phyloP scores from a whole-genome alignment of 1,284 basidiomycete genomes.

The Irpex lacteus region DNA sequence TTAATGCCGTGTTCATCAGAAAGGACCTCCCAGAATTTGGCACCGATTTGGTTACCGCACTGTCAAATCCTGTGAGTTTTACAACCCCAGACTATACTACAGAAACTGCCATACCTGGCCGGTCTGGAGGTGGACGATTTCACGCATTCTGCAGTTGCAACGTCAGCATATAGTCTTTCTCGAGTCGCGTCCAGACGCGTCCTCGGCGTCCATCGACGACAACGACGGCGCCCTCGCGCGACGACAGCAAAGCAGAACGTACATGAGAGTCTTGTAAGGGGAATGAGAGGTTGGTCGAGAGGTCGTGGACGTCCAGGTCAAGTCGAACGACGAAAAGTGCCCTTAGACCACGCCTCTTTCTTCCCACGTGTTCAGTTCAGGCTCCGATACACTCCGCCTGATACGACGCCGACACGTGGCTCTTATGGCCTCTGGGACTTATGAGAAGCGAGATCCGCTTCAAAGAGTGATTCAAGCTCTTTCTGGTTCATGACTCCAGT shows the following conservation, averaged over 20 bases:
- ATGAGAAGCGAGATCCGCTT: not conserved
- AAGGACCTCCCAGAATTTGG: conserved; percentile 99
- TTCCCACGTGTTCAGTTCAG: conserved; percentile 13
- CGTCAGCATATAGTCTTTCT: conserved; percentile 12
- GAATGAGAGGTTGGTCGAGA: conserved; percentile 11
- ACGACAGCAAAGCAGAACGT: conserved; percentile 1
- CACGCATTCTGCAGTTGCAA: conserved; percentile 72
- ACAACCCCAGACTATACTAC: not conserved
- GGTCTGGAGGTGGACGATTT: conserved; percentile 97
- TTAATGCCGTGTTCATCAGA: conserved; percentile 98
- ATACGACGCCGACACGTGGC: not conserved
- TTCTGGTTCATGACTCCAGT: not conserved
- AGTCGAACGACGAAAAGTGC: conserved; percentile 14
- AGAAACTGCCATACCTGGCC: conserved; percentile 67
- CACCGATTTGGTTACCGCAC: conserved; percentile 99
- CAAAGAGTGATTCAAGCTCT: not conserved
- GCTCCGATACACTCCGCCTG: conserved; percentile 9
- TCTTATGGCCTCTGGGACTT: not conserved
- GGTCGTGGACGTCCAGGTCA: conserved; percentile 4
- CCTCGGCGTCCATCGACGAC: not conserved
- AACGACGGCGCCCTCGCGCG: not conserved
- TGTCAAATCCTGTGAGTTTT: conserved; percentile 32
- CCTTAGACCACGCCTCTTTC: conserved; percentile 16
- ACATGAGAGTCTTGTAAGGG: conserved; percentile 15
- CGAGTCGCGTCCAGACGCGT: conserved; percentile 13